Base-by-base conservation (phyloP, 345 rosid genomes). In the Noccaea caerulescens region DNA sequence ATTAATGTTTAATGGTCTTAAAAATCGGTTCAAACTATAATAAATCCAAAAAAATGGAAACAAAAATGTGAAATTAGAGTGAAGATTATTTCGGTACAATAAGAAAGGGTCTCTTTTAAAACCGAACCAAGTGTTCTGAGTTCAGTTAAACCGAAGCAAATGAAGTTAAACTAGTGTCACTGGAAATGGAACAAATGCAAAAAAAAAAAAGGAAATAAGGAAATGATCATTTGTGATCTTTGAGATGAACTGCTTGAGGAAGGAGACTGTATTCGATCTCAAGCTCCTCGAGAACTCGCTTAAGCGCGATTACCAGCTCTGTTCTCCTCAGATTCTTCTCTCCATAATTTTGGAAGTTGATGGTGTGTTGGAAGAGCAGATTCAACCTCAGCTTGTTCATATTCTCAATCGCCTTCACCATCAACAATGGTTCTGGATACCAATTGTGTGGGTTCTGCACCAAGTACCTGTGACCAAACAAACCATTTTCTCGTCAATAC, bases 281-380 rank as follows among this genome's bases (percentile, higher is more conserved):
- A 46, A 89, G 75, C 16, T 80, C 84, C 53, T 87, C 86, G 8
- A 85, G 82, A 1, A 84, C 83, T 44, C 14, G 43, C 81, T 78
- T 87, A 20, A 89, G 2, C 13, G 81, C 87, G 11, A 83, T 14
- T 4, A 84, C 55, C 8, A 87, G 79, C 13, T 69, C 82, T 33
- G 84, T 83, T 76, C 83, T 82, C 43, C 93, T 78, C 10, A 52
- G n/a, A 76, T 58, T 81, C 82, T 81, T 89, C 84, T 83, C 89
- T 18, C 25, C 72, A 0, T 13, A 80, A 3, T 82, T 73, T 54
- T 89, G 96, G 70, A 87, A 87, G 73, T 80, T 89, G 61, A 85
- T 78, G 3, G 80, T 84, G 73, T 85, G 93, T 12, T 9, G 51
- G 32, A 80, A 42, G 3, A 59, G 34, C 14, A 87, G 69, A 52